Base-by-base conservation (phyloP, 225 moss, liverwort and hornwort species). In the Rhytidiadelphus loreus region DNA sequence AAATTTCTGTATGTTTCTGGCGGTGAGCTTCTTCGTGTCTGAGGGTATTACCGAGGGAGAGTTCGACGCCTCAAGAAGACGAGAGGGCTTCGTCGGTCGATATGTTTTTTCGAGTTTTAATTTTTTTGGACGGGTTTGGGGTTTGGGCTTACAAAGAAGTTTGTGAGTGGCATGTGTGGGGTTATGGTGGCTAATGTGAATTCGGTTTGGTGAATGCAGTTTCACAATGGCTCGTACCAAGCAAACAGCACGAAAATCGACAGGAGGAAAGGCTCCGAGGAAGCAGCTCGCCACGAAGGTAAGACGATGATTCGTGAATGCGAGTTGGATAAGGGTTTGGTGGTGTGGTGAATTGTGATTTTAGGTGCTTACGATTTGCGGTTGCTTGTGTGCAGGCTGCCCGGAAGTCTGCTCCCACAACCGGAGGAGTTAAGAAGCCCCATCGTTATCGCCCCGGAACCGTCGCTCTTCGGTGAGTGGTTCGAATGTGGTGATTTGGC, bases 241-340 rank as follows among this genome's bases (percentile, higher is more conserved):
- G 90, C 96, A 96, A 87, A 96, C 95, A 58, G 95, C 95, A 33
- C 92, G 95, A 21, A 95, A 95, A 77, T 95, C 94, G 26, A 95
- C 95, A 0, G 95, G 95, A 93, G 95, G 95, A 44, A 95, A 95
- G 91, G 94, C 95, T 89, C 95, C 95, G 53, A 89, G 94, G 88
- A 95, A 95, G 92, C 95, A 95, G 87, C 91, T 95, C 69, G 95
- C 95, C 41, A 95, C 94, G 4, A 95, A 95, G 93, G 94, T 94
- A 43, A 89, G 44, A 55, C 2, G 7, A 25, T 18, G 13, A 11
- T 35, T 22, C 12, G 6, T 7, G 12, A 56, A 17, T 65, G 71
- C 11, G 23, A 12, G 35, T 16, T 16, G 4, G 12, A 30, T 2
- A 30, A 61, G 60, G 29, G 39, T 30, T 61, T 12, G 17, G 52